These are phyloP conservation scores for Brasilioporus rufonigricans DNA, from an alignment of 768 basidiomycete species.

Conservation along the genomic window DNA sequence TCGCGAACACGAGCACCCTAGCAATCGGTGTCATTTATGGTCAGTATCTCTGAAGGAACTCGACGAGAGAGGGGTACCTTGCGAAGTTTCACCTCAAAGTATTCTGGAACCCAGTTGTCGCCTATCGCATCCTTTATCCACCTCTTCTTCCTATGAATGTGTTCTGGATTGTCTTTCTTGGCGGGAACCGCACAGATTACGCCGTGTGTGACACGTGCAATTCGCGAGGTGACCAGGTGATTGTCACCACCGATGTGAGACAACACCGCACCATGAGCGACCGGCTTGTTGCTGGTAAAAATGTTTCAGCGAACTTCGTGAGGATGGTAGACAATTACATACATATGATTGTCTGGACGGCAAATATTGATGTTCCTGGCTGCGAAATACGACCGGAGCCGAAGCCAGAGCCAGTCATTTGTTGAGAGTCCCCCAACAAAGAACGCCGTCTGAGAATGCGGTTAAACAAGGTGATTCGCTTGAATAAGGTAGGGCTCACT, in stretches of 20 bases:
- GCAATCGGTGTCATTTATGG: background rate
- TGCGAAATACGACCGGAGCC: slow-evolving; percentile 9
- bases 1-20: background rate
- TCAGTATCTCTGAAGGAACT: background rate
- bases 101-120: background rate
- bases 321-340: background rate
- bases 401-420: background rate
- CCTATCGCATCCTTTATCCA: background rate
- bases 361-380: no score
- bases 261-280: slow-evolving; percentile 10
- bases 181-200: background rate
- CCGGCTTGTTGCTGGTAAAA: slow-evolving; percentile 8
- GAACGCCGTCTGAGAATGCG: slow-evolving; percentile 7
- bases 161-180: background rate
- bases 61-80: background rate
- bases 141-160: background rate
- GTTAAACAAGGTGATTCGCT: background rate
- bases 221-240: background rate
- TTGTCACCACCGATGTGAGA: background rate
- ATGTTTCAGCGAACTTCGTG: background rate
- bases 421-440: slow-evolving; percentile 12
- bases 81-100: background rate
- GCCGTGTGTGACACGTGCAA: background rate
- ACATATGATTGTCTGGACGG: no score
- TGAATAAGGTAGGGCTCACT: background rate